These are phyloP conservation scores for Corymbia maculata DNA, from an alignment of 345 rosid species.

Conservation along the genomic window DNA sequence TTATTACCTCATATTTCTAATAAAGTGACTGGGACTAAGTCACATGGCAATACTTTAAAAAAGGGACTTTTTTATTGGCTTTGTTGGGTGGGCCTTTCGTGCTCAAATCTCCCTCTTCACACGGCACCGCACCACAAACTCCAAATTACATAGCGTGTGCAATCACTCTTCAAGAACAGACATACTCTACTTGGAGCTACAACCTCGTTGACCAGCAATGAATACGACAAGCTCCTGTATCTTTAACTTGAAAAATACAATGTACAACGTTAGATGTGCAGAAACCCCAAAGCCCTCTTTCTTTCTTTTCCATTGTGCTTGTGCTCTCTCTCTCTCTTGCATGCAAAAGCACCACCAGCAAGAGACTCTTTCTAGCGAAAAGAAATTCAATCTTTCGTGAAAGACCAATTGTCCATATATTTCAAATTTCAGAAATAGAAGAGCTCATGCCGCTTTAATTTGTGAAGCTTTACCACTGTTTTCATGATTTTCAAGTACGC, in stretches of 20 bases:
- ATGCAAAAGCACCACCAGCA: not conserved
- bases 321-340: not conserved
- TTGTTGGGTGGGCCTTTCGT: not conserved
- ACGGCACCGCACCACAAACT: not conserved
- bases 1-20: not conserved
- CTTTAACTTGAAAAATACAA: not conserved
- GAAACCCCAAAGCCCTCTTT: not conserved
- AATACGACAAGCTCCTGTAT: not conserved
- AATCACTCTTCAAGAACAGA: not conserved
- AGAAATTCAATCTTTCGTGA: not conserved
- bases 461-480: not conserved
- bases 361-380: not conserved
- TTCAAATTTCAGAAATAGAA: not conserved
- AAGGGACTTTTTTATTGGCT: not conserved
- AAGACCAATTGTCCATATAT: not conserved
- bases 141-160: not conserved
- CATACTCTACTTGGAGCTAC: not conserved
- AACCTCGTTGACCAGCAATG: not conserved
- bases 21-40: not conserved
- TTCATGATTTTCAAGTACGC: not conserved
- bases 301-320: not conserved
- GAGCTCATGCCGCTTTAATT: not conserved
- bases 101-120: not conserved
- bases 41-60: not conserved
- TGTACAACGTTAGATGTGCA: not conserved